phyloP scores from a whole-genome alignment of 2,329 filamentous ascomycete species.

The Penicillium sp. region DNA sequence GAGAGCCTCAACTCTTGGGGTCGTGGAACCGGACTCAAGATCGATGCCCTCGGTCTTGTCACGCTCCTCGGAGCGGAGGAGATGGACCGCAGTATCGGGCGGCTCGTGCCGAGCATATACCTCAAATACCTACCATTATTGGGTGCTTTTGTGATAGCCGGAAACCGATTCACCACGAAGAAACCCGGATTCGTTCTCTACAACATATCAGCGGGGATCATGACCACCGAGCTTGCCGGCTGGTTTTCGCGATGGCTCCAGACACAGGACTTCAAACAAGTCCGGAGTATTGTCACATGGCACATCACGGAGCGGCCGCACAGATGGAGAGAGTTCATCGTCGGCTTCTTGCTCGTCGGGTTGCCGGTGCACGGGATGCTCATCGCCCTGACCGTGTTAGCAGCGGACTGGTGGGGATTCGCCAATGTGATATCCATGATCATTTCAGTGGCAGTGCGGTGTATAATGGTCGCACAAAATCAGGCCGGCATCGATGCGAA shows the following conservation, averaged over 20 bases:
- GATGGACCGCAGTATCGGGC: neutral
- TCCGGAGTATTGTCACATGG: neutral
- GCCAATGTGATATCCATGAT: neutral
- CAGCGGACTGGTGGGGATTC: neutral
- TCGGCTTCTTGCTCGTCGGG: neutral
- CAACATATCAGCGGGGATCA: neutral
- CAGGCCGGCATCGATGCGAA: neutral
- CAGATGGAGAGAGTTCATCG: neutral
- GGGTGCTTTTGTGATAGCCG: neutral
- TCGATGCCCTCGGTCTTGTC: neutral
- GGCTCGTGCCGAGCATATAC: neutral
- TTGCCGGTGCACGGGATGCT: neutral
- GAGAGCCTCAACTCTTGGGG: neutral
- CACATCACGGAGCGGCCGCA: neutral
- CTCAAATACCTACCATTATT: neutral
- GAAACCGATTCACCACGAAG: neutral
- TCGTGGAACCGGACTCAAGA: neutral
- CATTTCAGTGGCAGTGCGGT: neutral
- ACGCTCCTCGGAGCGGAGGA: neutral
- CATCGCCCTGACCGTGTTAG: neutral
- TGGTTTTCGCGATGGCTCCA: neutral
- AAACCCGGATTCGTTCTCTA: neutral
- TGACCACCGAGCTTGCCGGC: neutral
- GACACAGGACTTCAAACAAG: neutral
- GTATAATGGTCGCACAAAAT: neutral